Conservation (phyloP, 352 stramenopile genomes). For the Phytopythium helicoides region DNA sequence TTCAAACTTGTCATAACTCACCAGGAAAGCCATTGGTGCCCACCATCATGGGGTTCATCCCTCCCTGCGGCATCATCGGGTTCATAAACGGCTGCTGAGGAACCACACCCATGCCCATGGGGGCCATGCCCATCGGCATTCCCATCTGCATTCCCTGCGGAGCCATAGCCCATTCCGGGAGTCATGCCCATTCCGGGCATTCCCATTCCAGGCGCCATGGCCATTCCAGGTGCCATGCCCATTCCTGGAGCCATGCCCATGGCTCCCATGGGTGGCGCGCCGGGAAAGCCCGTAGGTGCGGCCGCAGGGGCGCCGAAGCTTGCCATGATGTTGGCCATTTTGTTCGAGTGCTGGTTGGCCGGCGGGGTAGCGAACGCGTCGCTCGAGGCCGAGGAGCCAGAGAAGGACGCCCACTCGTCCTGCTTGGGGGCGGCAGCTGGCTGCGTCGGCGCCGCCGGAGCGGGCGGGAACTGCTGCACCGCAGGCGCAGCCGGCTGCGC, state of each 20-base stretch:
- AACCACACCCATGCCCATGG: slow-evolving; percentile 25
- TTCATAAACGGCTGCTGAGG: slow-evolving; percentile 30
- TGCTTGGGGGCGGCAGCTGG: slow-evolving; percentile 25
- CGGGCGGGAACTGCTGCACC: slow-evolving; percentile 7
- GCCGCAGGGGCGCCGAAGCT: slow-evolving; percentile 53
- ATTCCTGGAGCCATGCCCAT: slow-evolving; percentile 38
- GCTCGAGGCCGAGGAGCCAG: slow-evolving; percentile 44
- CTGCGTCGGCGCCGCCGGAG: slow-evolving; percentile 3
- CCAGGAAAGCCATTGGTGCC: slow-evolving; percentile 45
- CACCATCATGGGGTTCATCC: slow-evolving; percentile 52
- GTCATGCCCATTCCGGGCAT: slow-evolving; percentile 26
- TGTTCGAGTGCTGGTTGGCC: slow-evolving; percentile 62
- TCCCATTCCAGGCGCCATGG: slow-evolving; percentile 27
- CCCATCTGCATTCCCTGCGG: slow-evolving; percentile 23
- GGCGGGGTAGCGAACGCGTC: slow-evolving; percentile 50
- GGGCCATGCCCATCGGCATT: slow-evolving; percentile 40
- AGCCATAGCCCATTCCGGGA: slow-evolving; percentile 7
- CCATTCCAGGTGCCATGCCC: slow-evolving; percentile 25
- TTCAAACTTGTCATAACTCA: slow-evolving; percentile 14
- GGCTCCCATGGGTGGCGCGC: slow-evolving; percentile 37
- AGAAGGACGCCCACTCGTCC: slow-evolving; percentile 78
- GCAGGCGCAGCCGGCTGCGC: slow-evolving; percentile 19
- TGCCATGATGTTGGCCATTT: slow-evolving; percentile 88
- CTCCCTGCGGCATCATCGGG: slow-evolving; percentile 50
- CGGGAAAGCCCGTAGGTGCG: slow-evolving; percentile 31